phyloP scores from a whole-genome alignment of 1,284 basidiomycete species.

The Quambalaria eucalypti region DNA sequence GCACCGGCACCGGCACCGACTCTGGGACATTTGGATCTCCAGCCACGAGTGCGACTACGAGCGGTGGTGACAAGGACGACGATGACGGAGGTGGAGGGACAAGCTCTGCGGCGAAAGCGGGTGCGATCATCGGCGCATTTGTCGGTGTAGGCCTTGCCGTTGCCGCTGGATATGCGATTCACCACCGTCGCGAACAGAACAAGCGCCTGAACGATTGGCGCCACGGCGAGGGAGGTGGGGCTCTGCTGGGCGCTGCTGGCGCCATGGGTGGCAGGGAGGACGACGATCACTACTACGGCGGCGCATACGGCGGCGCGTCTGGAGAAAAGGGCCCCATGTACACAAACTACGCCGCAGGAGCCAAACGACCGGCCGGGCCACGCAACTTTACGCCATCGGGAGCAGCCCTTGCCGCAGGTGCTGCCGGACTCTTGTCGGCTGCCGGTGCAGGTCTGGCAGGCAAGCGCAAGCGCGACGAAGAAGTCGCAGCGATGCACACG shows the following conservation, averaged over 20 bases:
- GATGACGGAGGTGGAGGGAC: no score
- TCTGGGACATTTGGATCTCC: neutral
- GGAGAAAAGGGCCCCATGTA: constrained; percentile 17
- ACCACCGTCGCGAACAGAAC: constrained; percentile 16
- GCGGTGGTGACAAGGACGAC: neutral
- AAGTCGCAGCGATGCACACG: neutral
- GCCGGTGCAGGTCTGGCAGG: neutral
- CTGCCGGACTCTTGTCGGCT: neutral
- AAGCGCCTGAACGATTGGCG: constrained; percentile 12
- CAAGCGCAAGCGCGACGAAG: neutral
- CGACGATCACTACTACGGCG: constrained; percentile 3
- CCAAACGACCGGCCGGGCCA: no score
- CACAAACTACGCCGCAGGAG: no score
- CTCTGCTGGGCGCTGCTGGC: constrained; percentile 15
- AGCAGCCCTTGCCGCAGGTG: no score
- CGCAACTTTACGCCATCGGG: no score
- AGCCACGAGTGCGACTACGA: neutral
- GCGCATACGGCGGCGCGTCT: constrained; percentile 15
- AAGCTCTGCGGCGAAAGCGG: constrained; percentile 22
- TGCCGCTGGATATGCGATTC: constrained; percentile 26
- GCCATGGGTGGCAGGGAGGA: constrained; percentile 12
- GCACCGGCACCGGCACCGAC: constrained; percentile 1
- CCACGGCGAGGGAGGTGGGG: constrained; percentile 18
- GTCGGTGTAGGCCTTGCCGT: constrained; percentile 30
- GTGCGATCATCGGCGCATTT: constrained; percentile 26